Evolutionary conservation across 305 asterid genomes (phyloP).

Genomic region (Fraxinus baroniana): DNA sequence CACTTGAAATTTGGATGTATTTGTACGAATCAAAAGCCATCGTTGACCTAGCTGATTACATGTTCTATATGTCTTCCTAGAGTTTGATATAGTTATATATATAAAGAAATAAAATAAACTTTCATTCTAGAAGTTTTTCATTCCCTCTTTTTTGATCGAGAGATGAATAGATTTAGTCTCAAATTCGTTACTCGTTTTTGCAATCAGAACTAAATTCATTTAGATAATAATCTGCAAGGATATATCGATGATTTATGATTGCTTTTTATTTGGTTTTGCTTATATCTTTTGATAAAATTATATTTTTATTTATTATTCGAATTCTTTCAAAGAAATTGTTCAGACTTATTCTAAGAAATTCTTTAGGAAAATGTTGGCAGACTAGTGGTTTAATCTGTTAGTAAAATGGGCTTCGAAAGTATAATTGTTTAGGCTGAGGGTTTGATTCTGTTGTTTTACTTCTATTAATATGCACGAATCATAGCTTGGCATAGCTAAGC

Average conservation of each 20-base stretch:
- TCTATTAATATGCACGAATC: neutral
- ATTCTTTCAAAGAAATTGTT: neutral
- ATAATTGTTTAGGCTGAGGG: neutral
- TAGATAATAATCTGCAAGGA: neutral
- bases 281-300: neutral
- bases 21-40: neutral
- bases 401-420: neutral
- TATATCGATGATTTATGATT: neutral
- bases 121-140: neutral
- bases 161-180: neutral
- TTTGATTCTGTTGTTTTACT: neutral
- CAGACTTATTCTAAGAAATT: neutral
- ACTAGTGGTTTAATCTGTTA: neutral
- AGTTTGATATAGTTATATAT: neutral
- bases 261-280: neutral
- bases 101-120: neutral
- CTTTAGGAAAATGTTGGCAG: neutral
- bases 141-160: neutral
- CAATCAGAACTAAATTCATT: neutral
- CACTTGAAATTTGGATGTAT: neutral
- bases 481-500: neutral
- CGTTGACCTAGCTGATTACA: neutral
- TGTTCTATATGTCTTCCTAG: neutral
- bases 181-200: neutral
- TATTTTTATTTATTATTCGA: neutral